Conservation (phyloP, 306 rosid species). For the Styphnolobium japonicum region DNA sequence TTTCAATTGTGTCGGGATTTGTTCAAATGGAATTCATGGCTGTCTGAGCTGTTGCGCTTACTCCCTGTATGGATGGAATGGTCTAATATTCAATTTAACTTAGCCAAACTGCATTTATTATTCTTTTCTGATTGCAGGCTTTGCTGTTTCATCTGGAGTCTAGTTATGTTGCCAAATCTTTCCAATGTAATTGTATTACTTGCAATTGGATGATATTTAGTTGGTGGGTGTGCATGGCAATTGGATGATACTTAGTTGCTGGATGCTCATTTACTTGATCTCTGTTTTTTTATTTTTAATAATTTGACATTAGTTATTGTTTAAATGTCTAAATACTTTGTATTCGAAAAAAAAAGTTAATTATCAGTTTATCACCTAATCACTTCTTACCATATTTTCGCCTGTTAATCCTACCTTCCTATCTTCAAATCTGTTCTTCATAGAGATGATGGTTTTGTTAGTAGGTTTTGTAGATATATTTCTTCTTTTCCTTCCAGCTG, state of each 20-base stretch:
- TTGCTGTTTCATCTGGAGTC: background rate
- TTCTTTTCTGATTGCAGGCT: background rate
- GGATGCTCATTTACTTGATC: background rate
- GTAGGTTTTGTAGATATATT: background rate
- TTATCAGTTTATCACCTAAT: background rate
- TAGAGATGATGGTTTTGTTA: background rate
- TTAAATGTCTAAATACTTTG: background rate
- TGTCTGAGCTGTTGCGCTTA: slow-evolving; percentile 4
- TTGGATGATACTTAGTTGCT: background rate
- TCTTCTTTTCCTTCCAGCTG: background rate
- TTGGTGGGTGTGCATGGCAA: background rate
- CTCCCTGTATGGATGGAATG: background rate
- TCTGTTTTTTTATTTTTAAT: background rate
- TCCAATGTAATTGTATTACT: background rate
- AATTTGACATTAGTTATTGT: background rate
- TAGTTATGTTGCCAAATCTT: background rate
- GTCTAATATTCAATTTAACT: background rate
- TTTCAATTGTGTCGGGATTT: background rate
- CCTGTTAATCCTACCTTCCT: background rate
- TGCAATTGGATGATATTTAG: background rate
- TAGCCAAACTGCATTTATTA: background rate
- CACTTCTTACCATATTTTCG: background rate
- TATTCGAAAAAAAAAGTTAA: background rate
- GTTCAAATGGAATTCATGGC: background rate
- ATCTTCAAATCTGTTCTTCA: background rate